These are phyloP conservation scores for Camelina neglecta DNA, from an alignment of 345 rosid genomes.

Conservation along the genomic window DNA sequence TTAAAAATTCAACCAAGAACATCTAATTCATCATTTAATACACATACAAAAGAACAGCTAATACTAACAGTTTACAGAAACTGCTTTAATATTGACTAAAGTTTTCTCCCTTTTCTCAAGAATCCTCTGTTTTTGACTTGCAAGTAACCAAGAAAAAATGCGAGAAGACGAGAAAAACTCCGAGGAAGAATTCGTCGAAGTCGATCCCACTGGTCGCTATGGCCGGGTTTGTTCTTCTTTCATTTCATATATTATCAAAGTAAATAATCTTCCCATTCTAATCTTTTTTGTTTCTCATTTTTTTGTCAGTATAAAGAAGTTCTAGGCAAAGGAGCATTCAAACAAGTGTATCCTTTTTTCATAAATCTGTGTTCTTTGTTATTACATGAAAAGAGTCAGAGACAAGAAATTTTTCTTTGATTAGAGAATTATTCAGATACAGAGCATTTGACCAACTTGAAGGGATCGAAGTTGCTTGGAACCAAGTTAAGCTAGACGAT, in stretches of 20 bases:
- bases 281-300: constrained; percentile 22
- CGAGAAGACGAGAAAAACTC: constrained; percentile 62
- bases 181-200: constrained; percentile 74
- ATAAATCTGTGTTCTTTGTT: constrained; percentile 17
- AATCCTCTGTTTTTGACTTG: constrained; percentile 20
- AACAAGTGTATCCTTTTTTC: constrained; percentile 91
- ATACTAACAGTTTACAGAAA: neutral
- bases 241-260: neutral
- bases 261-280: neutral
- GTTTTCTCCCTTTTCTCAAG: constrained; percentile 3
- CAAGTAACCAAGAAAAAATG: constrained; percentile 31
- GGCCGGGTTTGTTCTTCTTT: constrained; percentile 68
- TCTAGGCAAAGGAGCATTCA: constrained; percentile 97
- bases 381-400: neutral
- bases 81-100: neutral
- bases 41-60: constrained; percentile 2
- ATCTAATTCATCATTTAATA: neutral
- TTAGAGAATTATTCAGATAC: constrained; percentile 58
- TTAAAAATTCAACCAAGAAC: neutral
- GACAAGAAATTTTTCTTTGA: constrained; percentile 50
- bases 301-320: constrained; percentile 78
- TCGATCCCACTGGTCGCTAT: constrained; percentile 89
- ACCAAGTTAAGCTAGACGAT: constrained; percentile 78
- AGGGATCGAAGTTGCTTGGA: constrained; percentile 99
- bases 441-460: constrained; percentile 90